These are phyloP conservation scores for Amaranthus palmeri DNA, from an alignment of 148 eudicot species.

Conservation along the genomic window DNA sequence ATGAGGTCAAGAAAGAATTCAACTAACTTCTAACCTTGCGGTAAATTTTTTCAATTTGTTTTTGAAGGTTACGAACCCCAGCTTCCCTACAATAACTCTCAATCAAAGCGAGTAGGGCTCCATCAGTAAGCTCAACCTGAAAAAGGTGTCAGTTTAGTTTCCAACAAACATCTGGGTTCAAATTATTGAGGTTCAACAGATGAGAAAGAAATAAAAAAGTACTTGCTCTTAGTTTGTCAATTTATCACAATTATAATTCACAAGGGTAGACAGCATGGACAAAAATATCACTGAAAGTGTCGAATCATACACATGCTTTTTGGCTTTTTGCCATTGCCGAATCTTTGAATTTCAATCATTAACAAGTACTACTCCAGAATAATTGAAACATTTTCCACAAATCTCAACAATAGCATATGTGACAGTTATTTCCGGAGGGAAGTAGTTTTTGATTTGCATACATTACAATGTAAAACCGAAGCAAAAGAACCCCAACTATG, in stretches of 20 bases:
- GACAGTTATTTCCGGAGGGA: background rate
- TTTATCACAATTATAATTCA: background rate
- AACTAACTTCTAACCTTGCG: constrained; percentile 58
- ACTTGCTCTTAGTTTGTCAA: background rate
- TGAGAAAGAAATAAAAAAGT: background rate
- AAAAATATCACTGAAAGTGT: background rate
- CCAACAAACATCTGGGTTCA: background rate
- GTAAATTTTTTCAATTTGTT: constrained; percentile 96
- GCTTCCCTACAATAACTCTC: constrained; percentile 98
- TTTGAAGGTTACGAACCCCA: constrained; percentile 95
- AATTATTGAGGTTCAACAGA: background rate
- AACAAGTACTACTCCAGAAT: background rate
- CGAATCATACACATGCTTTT: background rate
- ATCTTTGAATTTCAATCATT: background rate
- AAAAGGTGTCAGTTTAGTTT: constrained; percentile 2
- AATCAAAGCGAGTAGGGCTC: constrained; percentile 84
- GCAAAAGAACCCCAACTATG: background rate
- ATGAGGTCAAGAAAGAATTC: background rate
- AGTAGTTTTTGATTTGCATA: background rate
- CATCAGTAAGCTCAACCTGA: constrained; percentile 90
- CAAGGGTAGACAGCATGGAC: background rate
- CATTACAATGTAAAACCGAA: too few species aligned
- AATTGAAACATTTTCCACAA: background rate
- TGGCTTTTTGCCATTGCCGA: background rate
- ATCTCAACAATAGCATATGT: background rate